Evolutionary conservation across 495 filamentous ascomycete genomes (phyloP).

Genomic region (Evansstolkia leycettana): DNA sequence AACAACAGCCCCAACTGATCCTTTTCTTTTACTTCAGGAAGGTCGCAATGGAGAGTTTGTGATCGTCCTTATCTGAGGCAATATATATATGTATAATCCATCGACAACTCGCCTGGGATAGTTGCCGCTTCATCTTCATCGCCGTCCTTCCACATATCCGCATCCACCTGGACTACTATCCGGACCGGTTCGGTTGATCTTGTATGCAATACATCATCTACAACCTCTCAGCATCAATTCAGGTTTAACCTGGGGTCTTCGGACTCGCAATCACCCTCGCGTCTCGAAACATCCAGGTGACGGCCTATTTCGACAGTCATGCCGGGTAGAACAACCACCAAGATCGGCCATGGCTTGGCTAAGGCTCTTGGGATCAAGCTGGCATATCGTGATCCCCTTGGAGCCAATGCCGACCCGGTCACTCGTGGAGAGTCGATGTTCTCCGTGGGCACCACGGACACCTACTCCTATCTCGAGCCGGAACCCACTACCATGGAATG

Average conservation of each 20-base stretch:
- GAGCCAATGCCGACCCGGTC: constrained; percentile 36
- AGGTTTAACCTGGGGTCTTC: background rate
- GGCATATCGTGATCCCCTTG: constrained; percentile 44
- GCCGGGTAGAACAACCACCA: constrained; percentile 29
- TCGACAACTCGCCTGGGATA: no score
- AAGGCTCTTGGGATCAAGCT: constrained; percentile 80
- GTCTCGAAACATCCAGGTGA: background rate
- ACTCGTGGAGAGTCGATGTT: constrained; percentile 68
- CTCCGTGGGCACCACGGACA: constrained; percentile 63
- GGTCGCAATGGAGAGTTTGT: no score
- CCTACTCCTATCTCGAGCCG: constrained; percentile 69
- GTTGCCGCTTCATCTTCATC: constrained; percentile 1
- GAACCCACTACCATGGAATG: constrained; percentile 68
- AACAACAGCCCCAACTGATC: background rate
- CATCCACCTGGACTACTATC: no score
- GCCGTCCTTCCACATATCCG: background rate
- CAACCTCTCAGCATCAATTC: no score
- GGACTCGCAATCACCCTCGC: background rate
- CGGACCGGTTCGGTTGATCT: no score
- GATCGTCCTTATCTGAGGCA: no score
- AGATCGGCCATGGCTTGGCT: constrained; percentile 61
- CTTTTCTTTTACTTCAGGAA: background rate
- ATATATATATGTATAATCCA: constrained; percentile 1
- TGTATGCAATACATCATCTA: no score
- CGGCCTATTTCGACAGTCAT: constrained; percentile 14